A percentile compares a stretch with the other conserved stretches of the same genome.
Conservation (phyloP, 2,329 filamentous ascomycete genomes). For the Cladophialophora bantiana region DNA sequence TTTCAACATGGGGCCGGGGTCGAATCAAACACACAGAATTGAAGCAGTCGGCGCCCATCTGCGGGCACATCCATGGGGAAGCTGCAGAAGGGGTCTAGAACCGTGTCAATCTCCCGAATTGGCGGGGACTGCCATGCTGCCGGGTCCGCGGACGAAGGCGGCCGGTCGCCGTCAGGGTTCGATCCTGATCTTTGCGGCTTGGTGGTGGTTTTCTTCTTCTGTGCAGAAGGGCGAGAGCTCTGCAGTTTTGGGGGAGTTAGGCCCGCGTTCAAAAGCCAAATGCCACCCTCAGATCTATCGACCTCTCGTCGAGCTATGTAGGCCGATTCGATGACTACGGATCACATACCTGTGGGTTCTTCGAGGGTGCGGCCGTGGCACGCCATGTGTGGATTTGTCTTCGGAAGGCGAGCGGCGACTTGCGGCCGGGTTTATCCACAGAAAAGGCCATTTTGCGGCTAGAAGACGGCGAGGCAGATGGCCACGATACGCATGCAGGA, state of each 20-base stretch:
- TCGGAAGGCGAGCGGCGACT: neutral
- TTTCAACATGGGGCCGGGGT: neutral
- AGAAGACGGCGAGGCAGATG: neutral
- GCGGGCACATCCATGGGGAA: neutral
- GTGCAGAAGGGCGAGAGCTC: neutral
- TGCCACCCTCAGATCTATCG: no score
- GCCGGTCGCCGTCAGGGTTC: neutral
- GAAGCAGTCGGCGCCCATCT: neutral
- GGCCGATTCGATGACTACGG: no score
- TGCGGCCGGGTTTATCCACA: neutral
- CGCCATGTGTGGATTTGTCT: neutral
- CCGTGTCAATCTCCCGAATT: neutral
- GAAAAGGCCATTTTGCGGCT: neutral
- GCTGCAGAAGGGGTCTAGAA: conserved; percentile 12
- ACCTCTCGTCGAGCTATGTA: no score
- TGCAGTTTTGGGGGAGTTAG: neutral
- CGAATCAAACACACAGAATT: conserved; percentile 6
- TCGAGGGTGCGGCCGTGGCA: neutral
- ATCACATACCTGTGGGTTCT: neutral
- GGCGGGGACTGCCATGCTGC: neutral
- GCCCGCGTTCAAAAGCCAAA: no score
- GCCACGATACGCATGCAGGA: neutral
- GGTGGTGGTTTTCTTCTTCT: neutral
- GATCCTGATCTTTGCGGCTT: neutral
- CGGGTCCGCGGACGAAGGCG: neutral